Conservation (phyloP, 257 asterid genomes). For the Osmanthus fragrans region DNA sequence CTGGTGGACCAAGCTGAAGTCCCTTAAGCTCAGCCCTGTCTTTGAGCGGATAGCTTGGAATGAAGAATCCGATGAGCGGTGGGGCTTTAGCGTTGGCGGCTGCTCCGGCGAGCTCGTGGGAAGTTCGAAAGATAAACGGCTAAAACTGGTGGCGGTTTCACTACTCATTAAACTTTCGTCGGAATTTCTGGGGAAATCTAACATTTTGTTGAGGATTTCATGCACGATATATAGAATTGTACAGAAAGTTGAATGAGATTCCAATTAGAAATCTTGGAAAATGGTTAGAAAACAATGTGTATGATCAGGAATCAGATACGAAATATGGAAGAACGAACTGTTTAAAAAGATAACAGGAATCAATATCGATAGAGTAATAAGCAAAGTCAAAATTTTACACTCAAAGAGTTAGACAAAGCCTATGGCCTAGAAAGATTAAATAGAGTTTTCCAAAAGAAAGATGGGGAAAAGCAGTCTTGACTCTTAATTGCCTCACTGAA, state of each 20-base stretch:
- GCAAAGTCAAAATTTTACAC: slow-evolving; percentile 26
- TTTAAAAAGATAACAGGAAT: slow-evolving; percentile 9
- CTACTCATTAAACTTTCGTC: slow-evolving; percentile 73
- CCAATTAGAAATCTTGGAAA: neutral
- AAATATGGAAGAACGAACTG: slow-evolving; percentile 17
- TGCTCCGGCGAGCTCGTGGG: slow-evolving; percentile 62
- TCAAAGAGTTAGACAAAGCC: slow-evolving; percentile 26
- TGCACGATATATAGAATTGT: slow-evolving; percentile 13
- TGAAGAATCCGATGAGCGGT: slow-evolving; percentile 74
- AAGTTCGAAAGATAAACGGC: slow-evolving; percentile 67
- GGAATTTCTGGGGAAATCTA: slow-evolving; percentile 32
- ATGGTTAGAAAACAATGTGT: neutral
- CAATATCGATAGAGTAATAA: neutral
- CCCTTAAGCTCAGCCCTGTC: slow-evolving; percentile 48
- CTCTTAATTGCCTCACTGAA: slow-evolving; percentile 22
- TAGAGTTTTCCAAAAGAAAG: slow-evolving; percentile 12
- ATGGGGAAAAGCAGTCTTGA: slow-evolving; percentile 30
- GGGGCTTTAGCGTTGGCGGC: slow-evolving; percentile 51
- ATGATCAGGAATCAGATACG: slow-evolving; percentile 26
- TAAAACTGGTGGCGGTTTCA: slow-evolving; percentile 54
- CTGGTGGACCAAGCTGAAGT: slow-evolving; percentile 70
- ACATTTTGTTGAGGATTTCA: slow-evolving; percentile 33
- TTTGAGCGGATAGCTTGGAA: slow-evolving; percentile 47
- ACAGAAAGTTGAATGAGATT: neutral
- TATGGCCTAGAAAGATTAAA: slow-evolving; percentile 16